A percentile compares a stretch with the other conserved stretches of the same genome.
phyloP scores from a whole-genome alignment of 2,329 filamentous ascomycete species.

The Penicillium vulpinum region DNA sequence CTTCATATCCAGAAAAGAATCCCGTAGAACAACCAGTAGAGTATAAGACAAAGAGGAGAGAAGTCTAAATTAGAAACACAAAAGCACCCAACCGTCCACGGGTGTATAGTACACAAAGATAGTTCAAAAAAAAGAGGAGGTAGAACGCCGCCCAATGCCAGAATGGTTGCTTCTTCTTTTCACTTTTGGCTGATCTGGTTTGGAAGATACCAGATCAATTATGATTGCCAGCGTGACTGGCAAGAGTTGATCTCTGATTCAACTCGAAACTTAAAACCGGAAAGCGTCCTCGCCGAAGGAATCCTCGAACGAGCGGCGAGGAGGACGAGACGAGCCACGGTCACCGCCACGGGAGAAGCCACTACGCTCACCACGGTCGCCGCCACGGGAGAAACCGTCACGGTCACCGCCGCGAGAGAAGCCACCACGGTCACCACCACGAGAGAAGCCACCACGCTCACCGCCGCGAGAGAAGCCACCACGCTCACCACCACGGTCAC shows the following conservation, averaged over 20 bases:
- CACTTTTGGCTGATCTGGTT: conserved; percentile 7
- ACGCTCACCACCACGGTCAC: conserved; percentile 2
- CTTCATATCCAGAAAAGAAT: conserved; percentile 8
- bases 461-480: conserved; percentile 1
- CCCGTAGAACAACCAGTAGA: conserved; percentile 6
- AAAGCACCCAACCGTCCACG: conserved; percentile 9
- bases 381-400: conserved; percentile 1
- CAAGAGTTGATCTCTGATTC: not conserved
- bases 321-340: conserved; percentile 4
- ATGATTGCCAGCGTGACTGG: not conserved
- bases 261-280: conserved; percentile 7
- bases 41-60: conserved; percentile 23
- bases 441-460: not conserved
- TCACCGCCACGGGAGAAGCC: conserved; percentile 5
- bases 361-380: conserved; percentile 1
- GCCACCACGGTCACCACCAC: conserved; percentile 1
- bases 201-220: not conserved
- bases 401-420: conserved; percentile 1
- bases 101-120: conserved; percentile 20
- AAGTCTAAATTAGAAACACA: conserved; percentile 18
- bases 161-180: conserved; percentile 17
- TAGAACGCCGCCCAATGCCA: conserved; percentile 33
- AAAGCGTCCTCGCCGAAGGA: conserved; percentile 6
- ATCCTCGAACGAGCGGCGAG: not conserved
- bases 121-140: conserved; percentile 12